These are phyloP conservation scores for Lupinus albus DNA, from an alignment of 306 rosid genomes.

Conservation along the genomic window DNA sequence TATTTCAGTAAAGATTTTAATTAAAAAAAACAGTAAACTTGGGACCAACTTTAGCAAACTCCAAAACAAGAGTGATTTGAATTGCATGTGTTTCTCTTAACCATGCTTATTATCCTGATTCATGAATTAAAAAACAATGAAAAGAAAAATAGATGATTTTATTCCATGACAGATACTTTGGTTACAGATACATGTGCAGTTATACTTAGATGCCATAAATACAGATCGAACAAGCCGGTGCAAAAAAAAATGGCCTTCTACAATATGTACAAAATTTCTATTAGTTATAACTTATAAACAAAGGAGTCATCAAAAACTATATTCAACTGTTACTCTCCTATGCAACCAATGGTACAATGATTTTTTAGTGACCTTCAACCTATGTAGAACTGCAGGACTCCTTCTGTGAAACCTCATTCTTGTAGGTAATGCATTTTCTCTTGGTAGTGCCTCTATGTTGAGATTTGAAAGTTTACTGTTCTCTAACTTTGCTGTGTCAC, in stretches of 20 bases:
- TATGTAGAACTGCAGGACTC: conserved; percentile 73
- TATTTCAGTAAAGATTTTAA: conserved; percentile 4
- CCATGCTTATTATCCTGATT: not conserved
- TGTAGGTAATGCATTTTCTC: conserved; percentile 39
- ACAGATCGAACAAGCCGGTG: conserved; percentile 5
- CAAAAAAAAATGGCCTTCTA: conserved; percentile 18
- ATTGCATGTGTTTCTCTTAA: conserved; percentile 6
- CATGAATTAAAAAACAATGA: not conserved
- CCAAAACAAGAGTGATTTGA: conserved; percentile 11
- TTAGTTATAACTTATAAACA: conserved; percentile 2
- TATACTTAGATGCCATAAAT: conserved; percentile 13
- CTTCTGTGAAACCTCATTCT: conserved; percentile 54
- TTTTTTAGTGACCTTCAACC: conserved; percentile 73
- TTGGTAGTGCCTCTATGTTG: conserved; percentile 39
- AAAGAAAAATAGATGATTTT: conserved; percentile 12
- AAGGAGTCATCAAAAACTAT: conserved; percentile 33
- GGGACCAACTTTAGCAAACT: not conserved
- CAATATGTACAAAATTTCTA: conserved; percentile 37
- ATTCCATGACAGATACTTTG: conserved; percentile 35
- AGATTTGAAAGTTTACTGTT: conserved; percentile 37
- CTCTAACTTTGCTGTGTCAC: conserved; percentile 41
- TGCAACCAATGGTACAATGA: conserved; percentile 72
- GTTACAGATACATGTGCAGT: conserved; percentile 29
- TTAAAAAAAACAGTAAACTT: too few species aligned
- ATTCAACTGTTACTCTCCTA: conserved; percentile 43